Evolutionary conservation across 108 stramenopile species (phyloP).

Genomic region (Pseudonitzschia delicatissima): DNA sequence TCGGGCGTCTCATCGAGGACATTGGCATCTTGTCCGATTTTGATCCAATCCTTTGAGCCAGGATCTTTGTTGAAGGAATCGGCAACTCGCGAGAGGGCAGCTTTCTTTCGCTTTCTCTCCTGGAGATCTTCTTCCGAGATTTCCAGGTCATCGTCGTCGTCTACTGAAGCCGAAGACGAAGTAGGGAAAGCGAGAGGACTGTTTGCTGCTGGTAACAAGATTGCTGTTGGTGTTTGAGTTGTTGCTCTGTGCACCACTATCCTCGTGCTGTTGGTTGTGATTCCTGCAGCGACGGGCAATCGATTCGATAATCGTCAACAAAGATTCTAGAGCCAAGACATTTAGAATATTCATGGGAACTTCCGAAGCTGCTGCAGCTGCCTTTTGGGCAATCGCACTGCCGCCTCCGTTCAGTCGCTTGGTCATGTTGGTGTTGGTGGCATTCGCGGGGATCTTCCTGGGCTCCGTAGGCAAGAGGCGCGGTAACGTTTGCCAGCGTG

Average conservation of each 20-base stretch:
- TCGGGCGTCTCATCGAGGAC: conserved; percentile 49
- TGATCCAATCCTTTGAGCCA: conserved; percentile 68
- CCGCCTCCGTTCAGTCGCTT: background rate
- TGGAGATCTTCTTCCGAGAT: conserved; percentile 58
- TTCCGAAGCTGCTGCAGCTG: conserved; percentile 25
- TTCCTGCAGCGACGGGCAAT: conserved; percentile 59
- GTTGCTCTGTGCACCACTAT: background rate
- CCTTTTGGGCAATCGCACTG: conserved; percentile 1
- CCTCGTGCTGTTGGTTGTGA: background rate
- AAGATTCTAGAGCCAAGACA: conserved; percentile 80
- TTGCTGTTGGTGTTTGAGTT: background rate
- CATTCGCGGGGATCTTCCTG: conserved; percentile 4
- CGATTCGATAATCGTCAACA: conserved; percentile 86
- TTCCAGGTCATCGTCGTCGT: conserved; percentile 25
- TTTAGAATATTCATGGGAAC: conserved; percentile 76
- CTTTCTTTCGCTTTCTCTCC: conserved; percentile 81
- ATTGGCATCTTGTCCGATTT: conserved; percentile 63
- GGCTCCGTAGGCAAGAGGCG: conserved; percentile 19
- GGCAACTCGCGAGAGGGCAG: conserved; percentile 64
- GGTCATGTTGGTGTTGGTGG: background rate
- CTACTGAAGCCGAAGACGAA: background rate
- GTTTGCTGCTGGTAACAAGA: background rate
- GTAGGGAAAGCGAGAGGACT: conserved; percentile 1
- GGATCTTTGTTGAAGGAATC: conserved; percentile 73
- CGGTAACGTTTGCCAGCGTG: conserved; percentile 63